A percentile compares a stretch with the other conserved stretches of the same genome.
phyloP scores from a whole-genome alignment of 2,329 filamentous ascomycete genomes.

The Botrytis byssoidea region DNA sequence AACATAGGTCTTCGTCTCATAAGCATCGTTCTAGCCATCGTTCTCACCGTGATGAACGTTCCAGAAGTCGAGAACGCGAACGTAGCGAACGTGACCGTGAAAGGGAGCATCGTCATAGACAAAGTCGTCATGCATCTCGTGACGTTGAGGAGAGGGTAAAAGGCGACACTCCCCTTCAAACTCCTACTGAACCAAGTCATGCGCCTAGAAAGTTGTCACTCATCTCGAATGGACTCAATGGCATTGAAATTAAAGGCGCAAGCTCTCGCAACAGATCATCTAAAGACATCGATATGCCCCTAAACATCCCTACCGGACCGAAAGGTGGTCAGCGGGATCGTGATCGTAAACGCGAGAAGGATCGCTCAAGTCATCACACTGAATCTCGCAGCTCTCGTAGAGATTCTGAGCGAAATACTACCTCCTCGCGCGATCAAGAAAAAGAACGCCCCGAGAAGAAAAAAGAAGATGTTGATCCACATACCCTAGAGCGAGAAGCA shows the following conservation, averaged over 20 bases:
- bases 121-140: conserved; percentile 32
- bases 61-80: conserved; percentile 49
- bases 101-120: conserved; percentile 41
- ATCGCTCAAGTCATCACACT: conserved; percentile 31
- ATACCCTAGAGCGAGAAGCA: conserved; percentile 67
- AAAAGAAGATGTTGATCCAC: conserved; percentile 40
- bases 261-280: conserved; percentile 32
- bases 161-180: conserved; percentile 22
- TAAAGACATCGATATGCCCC: conserved; percentile 34
- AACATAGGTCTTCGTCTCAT: conserved; percentile 42
- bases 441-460: conserved; percentile 24
- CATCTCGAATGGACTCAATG: conserved; percentile 28
- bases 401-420: conserved; percentile 34
- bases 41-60: conserved; percentile 47
- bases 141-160: conserved; percentile 27
- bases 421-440: conserved; percentile 15
- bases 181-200: conserved; percentile 26
- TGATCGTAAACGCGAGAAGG: conserved; percentile 28
- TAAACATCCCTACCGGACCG: conserved; percentile 37
- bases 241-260: conserved; percentile 39
- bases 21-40: conserved; percentile 48
- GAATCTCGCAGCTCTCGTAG: conserved; percentile 42
- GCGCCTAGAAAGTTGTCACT: conserved; percentile 28
- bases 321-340: conserved; percentile 27
- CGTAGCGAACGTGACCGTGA: conserved; percentile 45